These are phyloP conservation scores for Linnemannia exigua DNA, from an alignment of 192 early-diverging fungal genomes.

Conservation along the genomic window DNA sequence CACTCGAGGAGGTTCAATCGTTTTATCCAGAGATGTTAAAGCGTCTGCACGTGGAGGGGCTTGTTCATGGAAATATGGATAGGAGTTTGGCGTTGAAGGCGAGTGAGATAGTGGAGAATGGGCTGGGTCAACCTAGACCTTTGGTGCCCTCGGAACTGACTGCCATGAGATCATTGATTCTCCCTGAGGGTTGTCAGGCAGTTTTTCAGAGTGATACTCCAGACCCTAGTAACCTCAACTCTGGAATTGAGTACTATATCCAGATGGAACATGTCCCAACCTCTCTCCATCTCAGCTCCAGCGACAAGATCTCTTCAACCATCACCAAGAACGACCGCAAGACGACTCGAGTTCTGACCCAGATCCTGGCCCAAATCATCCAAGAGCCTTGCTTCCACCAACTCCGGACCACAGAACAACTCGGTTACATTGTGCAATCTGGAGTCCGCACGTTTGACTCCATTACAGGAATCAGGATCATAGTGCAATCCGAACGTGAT, in stretches of 20 bases:
- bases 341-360: conserved; percentile 63
- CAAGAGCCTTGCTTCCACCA: conserved; percentile 92
- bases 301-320: background rate
- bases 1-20: conserved; percentile 69
- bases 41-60: conserved; percentile 76
- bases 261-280: conserved; percentile 56
- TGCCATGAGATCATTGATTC: conserved; percentile 44
- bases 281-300: background rate
- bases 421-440: conserved; percentile 78
- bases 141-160: conserved; percentile 62
- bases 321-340: conserved; percentile 51
- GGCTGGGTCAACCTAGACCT: conserved; percentile 61
- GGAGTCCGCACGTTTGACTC: conserved; percentile 66
- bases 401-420: conserved; percentile 87
- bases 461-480: conserved; percentile 74
- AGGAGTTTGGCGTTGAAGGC: conserved; percentile 68
- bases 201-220: conserved; percentile 61
- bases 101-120: conserved; percentile 63
- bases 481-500: conserved; percentile 88
- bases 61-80: conserved; percentile 85
- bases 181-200: conserved; percentile 51
- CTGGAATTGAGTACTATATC: conserved; percentile 84
- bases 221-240: conserved; percentile 86
- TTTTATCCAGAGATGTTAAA: conserved; percentile 77
- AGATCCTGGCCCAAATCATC: conserved; percentile 77